Percentiles rank a stretch among this genome's conserved stretches.
Evolutionary conservation across 192 early-diverging fungal species (phyloP).

Genomic region (Anaeromyces robustus): DNA sequence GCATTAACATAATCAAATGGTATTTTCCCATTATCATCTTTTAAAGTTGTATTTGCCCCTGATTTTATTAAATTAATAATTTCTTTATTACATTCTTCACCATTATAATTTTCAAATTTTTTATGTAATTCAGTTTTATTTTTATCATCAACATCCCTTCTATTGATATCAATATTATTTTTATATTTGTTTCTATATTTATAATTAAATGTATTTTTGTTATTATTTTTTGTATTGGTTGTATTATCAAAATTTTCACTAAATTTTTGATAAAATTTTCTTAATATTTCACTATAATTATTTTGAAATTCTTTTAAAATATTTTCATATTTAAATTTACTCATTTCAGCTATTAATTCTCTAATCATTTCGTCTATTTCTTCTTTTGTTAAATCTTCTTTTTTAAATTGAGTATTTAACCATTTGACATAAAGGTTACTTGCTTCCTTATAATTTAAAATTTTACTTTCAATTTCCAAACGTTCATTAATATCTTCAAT

Average conservation of each 20-base stretch:
- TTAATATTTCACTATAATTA: neutral
- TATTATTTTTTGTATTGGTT: too few relatives aligned
- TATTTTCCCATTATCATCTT: neutral
- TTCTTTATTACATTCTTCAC: neutral
- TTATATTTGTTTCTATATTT: too few relatives aligned
- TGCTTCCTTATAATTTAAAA: neutral
- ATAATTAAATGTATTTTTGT: too few relatives aligned
- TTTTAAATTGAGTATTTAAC: neutral
- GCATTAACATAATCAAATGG: neutral
- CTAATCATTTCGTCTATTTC: neutral
- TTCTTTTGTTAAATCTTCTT: neutral
- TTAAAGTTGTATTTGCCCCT: neutral
- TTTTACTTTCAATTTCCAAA: neutral
- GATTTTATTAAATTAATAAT: neutral
- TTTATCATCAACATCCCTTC: neutral
- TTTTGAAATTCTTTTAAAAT: neutral
- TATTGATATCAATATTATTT: neutral
- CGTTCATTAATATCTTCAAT: neutral
- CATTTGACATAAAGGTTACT: neutral
- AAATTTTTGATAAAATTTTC: neutral
- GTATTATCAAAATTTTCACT: neutral
- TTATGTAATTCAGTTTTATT: neutral
- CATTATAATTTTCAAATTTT: neutral
- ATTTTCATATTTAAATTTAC: neutral
- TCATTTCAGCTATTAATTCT: neutral